A percentile compares a stretch with the other conserved stretches of the same genome.
These are phyloP conservation scores for Neurospora sp. DNA, from an alignment of 495 filamentous ascomycete species.

Conservation along the genomic window DNA sequence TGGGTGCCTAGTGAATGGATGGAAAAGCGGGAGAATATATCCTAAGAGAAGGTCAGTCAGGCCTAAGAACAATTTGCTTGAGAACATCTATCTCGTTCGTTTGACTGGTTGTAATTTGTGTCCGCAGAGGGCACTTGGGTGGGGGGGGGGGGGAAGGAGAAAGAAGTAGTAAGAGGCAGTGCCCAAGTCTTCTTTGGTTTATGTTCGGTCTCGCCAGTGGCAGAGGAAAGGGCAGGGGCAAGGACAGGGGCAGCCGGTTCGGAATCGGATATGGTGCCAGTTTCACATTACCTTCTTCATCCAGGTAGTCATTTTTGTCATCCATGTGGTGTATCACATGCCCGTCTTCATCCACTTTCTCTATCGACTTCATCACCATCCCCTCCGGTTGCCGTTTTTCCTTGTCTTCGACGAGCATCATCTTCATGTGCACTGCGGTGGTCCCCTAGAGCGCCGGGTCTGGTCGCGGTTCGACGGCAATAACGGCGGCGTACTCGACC, in stretches of 20 bases:
- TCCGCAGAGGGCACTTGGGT: neutral
- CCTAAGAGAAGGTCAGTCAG: neutral
- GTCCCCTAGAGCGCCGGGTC: neutral
- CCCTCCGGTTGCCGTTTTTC: neutral
- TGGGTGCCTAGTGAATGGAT: neutral
- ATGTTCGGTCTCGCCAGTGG: neutral
- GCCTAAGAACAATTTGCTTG: neutral
- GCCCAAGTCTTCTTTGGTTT: neutral
- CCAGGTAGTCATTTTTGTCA: neutral
- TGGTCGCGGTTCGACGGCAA: neutral
- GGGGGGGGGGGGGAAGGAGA: no score
- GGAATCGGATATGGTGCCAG: neutral
- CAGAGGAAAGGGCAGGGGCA: neutral
- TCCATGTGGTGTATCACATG: neutral
- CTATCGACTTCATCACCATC: neutral
- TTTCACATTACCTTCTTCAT: neutral
- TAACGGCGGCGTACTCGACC: neutral
- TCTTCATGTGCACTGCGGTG: neutral
- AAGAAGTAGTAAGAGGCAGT: neutral
- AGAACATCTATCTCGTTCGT: neutral
- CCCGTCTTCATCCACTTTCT: neutral
- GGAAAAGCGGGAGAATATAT: neutral
- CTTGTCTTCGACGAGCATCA: neutral
- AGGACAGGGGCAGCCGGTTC: neutral
- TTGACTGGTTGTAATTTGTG: neutral